Conservation (phyloP, 2,329 filamentous ascomycete genomes). For the Cryphonectria nitschkei region DNA sequence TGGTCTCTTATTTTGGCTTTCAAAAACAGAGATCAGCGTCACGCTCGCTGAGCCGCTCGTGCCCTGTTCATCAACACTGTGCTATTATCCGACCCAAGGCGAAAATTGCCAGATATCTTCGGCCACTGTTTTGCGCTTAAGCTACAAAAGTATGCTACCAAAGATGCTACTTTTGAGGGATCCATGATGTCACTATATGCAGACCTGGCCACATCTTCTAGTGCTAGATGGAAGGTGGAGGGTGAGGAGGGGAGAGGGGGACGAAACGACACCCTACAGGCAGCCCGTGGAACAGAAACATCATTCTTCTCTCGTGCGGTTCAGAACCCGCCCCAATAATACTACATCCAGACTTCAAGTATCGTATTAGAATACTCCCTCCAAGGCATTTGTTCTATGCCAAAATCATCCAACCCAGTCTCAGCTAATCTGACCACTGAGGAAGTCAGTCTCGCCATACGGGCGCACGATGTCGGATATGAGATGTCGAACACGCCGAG, state of each 20-base stretch:
- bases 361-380: not conserved
- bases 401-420: not conserved
- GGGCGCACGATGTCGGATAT: not conserved
- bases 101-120: not conserved
- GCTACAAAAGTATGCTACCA: too few species aligned
- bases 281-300: too few species aligned
- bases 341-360: not conserved
- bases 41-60: not conserved
- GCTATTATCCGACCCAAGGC: not conserved
- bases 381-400: not conserved
- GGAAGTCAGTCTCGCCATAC: not conserved
- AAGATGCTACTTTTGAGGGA: not conserved
- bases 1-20: not conserved
- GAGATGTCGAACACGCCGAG: not conserved
- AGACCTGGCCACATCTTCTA: too few species aligned
- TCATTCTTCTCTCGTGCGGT: too few species aligned
- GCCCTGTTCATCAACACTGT: not conserved
- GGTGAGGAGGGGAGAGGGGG: too few species aligned
- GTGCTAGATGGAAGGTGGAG: too few species aligned
- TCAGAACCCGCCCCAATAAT: too few species aligned
- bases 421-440: not conserved
- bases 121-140: not conserved
- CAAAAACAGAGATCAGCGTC: not conserved
- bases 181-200: too few species aligned
- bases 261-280: too few species aligned